phyloP scores from a whole-genome alignment of 805 yeast genomes.

The Candida schatavii region DNA sequence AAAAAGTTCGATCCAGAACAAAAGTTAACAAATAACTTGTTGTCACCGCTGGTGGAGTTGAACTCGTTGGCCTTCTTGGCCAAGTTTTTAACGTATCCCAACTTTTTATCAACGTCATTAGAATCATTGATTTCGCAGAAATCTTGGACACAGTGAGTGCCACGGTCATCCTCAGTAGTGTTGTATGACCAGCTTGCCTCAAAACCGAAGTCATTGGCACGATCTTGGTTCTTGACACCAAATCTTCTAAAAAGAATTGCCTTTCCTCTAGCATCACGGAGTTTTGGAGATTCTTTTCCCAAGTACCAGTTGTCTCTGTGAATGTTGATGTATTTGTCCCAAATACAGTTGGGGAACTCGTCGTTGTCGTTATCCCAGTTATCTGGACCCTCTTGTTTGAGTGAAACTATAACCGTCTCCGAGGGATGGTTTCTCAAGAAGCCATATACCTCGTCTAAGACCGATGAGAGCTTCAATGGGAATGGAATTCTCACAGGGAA shows the following conservation, averaged over 20 bases:
- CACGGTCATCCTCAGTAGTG: conserved; percentile 63
- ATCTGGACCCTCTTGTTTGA: conserved; percentile 73
- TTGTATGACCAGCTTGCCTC: conserved; percentile 71
- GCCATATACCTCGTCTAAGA: conserved; percentile 55
- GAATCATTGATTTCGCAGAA: conserved; percentile 59
- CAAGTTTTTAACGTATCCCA: conserved; percentile 53
- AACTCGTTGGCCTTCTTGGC: conserved; percentile 51
- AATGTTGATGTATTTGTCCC: conserved; percentile 53
- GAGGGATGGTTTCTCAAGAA: conserved; percentile 51
- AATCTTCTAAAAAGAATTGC: conserved; percentile 66
- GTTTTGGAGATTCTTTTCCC: conserved; percentile 50
- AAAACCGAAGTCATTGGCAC: conserved; percentile 52
- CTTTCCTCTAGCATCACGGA: conserved; percentile 67
- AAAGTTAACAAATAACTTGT: conserved; percentile 66
- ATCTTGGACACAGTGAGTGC: conserved; percentile 65
- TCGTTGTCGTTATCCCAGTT: conserved; percentile 61
- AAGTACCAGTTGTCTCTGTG: conserved; percentile 60
- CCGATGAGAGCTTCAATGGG: conserved; percentile 50
- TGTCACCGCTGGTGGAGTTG: conserved; percentile 39
- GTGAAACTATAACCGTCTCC: conserved; percentile 63
- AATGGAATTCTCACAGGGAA: conserved; percentile 67
- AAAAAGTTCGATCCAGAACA: conserved; percentile 73
- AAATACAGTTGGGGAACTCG: conserved; percentile 61
- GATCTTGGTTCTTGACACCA: conserved; percentile 51
- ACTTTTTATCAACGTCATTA: conserved; percentile 55